Conservation (phyloP, 2,329 filamentous ascomycete species). For the Aspergillus sp. region DNA sequence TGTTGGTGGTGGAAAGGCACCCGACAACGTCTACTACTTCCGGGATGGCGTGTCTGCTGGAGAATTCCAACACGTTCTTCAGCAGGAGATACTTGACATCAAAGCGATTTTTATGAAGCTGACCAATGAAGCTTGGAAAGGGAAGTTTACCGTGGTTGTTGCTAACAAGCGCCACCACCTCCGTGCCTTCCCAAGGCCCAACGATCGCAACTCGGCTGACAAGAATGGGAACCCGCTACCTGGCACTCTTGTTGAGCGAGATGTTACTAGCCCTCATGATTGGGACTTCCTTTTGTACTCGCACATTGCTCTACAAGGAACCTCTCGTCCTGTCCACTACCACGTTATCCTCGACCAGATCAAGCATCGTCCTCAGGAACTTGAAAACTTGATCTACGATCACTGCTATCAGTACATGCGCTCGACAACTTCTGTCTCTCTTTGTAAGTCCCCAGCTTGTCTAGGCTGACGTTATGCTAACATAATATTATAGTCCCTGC, state of each 20-base stretch:
- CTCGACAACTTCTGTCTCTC: conserved; percentile 88
- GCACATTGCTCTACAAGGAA: conserved; percentile 87
- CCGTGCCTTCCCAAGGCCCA: conserved; percentile 78
- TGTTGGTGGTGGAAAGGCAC: conserved; percentile 59
- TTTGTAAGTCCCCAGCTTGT: conserved; percentile 52
- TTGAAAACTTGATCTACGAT: conserved; percentile 91
- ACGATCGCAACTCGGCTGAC: conserved; percentile 60
- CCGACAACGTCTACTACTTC: conserved; percentile 84
- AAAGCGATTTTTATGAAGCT: conserved; percentile 60
- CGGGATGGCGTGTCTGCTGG: conserved; percentile 91
- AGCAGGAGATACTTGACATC: conserved; percentile 76
- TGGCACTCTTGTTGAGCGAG: conserved; percentile 83
- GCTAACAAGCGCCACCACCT: conserved; percentile 94
- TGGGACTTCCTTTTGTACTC: conserved; percentile 82
- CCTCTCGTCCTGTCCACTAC: conserved; percentile 89
- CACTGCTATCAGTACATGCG: conserved; percentile 93
- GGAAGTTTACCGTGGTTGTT: conserved; percentile 83
- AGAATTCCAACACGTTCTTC: conserved; percentile 78
- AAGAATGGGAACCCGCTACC: conserved; percentile 81
- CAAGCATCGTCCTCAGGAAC: conserved; percentile 65
- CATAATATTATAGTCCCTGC: conserved; percentile 62
- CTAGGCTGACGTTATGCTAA: not conserved
- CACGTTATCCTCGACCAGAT: conserved; percentile 86
- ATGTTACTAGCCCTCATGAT: conserved; percentile 88
- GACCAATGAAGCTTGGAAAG: conserved; percentile 43